Base-by-base conservation (phyloP, 768 basidiomycete genomes). In the Auriscalpium microsporum region DNA sequence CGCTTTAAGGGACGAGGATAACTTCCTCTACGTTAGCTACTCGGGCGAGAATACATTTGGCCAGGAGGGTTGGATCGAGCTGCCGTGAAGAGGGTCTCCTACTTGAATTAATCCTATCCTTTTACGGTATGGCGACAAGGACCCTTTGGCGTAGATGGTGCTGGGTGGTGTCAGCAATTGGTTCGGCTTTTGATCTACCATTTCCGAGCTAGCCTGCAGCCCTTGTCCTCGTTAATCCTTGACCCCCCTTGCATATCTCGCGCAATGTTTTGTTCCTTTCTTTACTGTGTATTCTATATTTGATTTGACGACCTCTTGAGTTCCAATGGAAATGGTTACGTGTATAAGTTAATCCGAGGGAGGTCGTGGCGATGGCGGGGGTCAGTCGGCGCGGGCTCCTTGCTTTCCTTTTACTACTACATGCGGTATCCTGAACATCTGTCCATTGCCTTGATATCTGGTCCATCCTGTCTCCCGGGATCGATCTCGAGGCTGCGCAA, bases 11-110 rank as follows among this genome's bases (percentile, higher is more conserved):
- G 96, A 99, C 64, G 96, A 99, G 70, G 96, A 99, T 69, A 93
- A 94, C 59, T 99, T 99, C 82, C 79, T 99, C 44, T 99, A 97
- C 68, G 94, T 99, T 58, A 91, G 90, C 68, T 98, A 97, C 77
- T 96, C 94, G 40, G 94, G 94, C 57, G 94, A 96, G 87, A 96
- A 96, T 73, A 94, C 90, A 37, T 96, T 96, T 64, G 92, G 94
- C 50, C 55, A 49, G 54, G 56, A 53, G 46, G 61, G 48, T 11
- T 62, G 61, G 61, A 50, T 55, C 47, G 61, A 62, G 34, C 17
- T 62, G 45, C 51, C 58, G 42, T 62, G 58, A 62, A 50, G 42
- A 23, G 13, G 19, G 19, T 35, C 40, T 28, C 36, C 3, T 28
- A 37, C 46, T 50, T 17, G 54, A 10, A 21, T 38, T 33, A 35